Evolutionary conservation across 2,329 filamentous ascomycete species (phyloP).

Genomic region (Microascus cirrosus): DNA sequence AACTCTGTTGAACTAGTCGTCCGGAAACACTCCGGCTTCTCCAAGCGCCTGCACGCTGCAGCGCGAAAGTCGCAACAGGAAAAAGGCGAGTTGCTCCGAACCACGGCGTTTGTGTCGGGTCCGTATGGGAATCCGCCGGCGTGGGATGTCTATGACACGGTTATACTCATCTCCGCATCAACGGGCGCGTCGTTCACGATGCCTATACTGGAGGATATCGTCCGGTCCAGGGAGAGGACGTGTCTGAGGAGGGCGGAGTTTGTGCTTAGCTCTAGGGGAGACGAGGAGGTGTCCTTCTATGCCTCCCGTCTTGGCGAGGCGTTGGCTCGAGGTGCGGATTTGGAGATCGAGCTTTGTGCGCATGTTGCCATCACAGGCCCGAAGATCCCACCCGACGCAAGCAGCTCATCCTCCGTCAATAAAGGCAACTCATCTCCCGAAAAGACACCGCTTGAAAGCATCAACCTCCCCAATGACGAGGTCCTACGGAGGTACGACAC

Average conservation of each 20-base stretch:
- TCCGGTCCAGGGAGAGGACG: constrained; percentile 24
- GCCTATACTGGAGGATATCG: constrained; percentile 45
- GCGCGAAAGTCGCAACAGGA: constrained; percentile 24
- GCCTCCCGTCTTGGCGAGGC: constrained; percentile 34
- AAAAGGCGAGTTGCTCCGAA: constrained; percentile 7
- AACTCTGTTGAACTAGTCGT: constrained; percentile 50
- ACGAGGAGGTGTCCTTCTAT: constrained; percentile 45
- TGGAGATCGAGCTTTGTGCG: constrained; percentile 33
- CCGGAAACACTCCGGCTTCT: constrained; percentile 45
- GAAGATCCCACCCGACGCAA: not conserved
- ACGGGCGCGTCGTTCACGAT: constrained; percentile 53
- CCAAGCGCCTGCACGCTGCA: constrained; percentile 36
- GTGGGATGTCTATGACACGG: constrained; percentile 47
- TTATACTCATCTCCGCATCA: constrained; percentile 49
- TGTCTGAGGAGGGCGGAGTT: constrained; percentile 44
- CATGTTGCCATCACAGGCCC: constrained; percentile 41
- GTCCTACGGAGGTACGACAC: constrained; percentile 29
- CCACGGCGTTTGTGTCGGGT: constrained; percentile 40
- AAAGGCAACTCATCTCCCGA: not conserved
- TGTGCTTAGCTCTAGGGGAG: constrained; percentile 36
- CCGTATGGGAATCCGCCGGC: constrained; percentile 44
- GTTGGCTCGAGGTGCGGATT: constrained; percentile 18
- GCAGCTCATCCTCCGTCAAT: not conserved
- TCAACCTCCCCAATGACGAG: constrained; percentile 10
- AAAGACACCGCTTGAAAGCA: not conserved